Percentiles rank a stretch among this genome's conserved stretches.
Evolutionary conservation across 306 rosid genomes (phyloP).

Genomic region (Quillaja saponaria): DNA sequence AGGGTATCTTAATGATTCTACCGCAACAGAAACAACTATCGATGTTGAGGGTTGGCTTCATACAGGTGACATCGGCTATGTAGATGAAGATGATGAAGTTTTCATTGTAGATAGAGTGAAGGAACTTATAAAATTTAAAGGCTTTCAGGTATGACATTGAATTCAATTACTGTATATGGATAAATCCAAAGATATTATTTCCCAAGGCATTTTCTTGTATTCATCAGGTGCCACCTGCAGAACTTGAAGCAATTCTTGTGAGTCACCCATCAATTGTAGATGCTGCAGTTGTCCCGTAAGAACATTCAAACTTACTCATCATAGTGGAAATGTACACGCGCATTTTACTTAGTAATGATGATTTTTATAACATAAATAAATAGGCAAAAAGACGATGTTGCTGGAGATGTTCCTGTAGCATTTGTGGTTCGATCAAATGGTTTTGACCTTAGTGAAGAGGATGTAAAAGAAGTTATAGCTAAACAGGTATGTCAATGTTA

Average conservation of each 20-base stretch:
- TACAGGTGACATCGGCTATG: slow-evolving; percentile 82
- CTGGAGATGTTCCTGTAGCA: slow-evolving; percentile 95
- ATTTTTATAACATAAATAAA: neutral
- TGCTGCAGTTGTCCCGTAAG: slow-evolving; percentile 98
- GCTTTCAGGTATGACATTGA: slow-evolving; percentile 67
- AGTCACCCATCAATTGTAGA: slow-evolving; percentile 81
- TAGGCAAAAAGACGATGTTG: slow-evolving; percentile 77
- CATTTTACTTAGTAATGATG: too few species aligned
- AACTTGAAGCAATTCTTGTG: slow-evolving; percentile 78
- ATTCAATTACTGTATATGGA: neutral
- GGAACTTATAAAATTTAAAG: slow-evolving; percentile 91
- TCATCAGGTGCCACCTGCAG: slow-evolving; percentile 85
- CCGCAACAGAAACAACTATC: slow-evolving; percentile 62
- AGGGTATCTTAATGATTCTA: slow-evolving; percentile 71
- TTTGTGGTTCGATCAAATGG: slow-evolving; percentile 68
- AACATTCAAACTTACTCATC: neutral
- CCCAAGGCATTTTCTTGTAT: neutral
- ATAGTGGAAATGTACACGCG: too few species aligned
- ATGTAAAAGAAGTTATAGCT: slow-evolving; percentile 64
- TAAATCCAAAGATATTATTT: too few species aligned
- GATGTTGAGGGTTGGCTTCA: slow-evolving; percentile 88
- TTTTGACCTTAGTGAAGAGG: slow-evolving; percentile 60
- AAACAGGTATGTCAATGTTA: too few species aligned
- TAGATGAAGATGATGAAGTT: slow-evolving; percentile 74
- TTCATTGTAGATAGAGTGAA: slow-evolving; percentile 86